A percentile compares a stretch with the other conserved stretches of the same genome.
Conservation (phyloP, 768 basidiomycete genomes). For the Cantharellus anzutake region DNA sequence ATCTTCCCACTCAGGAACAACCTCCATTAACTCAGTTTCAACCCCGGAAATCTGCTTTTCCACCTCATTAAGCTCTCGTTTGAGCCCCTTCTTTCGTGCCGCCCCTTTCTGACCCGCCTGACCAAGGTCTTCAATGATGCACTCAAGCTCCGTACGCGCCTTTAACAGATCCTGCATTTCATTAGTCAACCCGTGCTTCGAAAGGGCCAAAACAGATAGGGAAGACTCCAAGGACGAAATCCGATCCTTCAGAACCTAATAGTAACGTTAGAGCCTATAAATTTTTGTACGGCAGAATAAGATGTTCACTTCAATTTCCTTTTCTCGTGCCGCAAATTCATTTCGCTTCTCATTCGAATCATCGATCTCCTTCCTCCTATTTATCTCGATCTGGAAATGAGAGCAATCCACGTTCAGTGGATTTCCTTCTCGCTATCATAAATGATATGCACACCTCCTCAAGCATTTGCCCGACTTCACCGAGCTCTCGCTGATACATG, state of each 20-base stretch:
- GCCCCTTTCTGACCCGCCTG: slow-evolving; percentile 44
- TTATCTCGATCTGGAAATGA: slow-evolving; percentile 25
- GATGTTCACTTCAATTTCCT: slow-evolving; percentile 49
- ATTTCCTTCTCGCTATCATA: no score
- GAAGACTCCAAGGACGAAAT: slow-evolving; percentile 53
- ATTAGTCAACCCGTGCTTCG: slow-evolving; percentile 54
- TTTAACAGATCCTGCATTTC: slow-evolving; percentile 81
- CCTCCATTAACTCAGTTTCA: slow-evolving; percentile 37
- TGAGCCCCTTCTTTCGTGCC: slow-evolving; percentile 40
- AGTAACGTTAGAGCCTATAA: not conserved
- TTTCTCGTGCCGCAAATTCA: slow-evolving; percentile 67
- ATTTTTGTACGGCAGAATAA: not conserved
- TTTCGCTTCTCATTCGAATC: slow-evolving; percentile 65
- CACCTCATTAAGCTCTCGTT: slow-evolving; percentile 42
- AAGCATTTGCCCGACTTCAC: slow-evolving; percentile 70
- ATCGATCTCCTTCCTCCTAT: slow-evolving; percentile 66
- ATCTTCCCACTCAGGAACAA: slow-evolving; percentile 55
- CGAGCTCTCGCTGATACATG: slow-evolving; percentile 74
- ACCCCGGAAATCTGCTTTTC: slow-evolving; percentile 42
- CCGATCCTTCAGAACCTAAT: slow-evolving; percentile 31
- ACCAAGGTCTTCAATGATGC: slow-evolving; percentile 58
- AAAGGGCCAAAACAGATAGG: slow-evolving; percentile 47
- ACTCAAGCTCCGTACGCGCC: slow-evolving; percentile 70
- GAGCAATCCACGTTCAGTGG: not conserved
- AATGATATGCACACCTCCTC: slow-evolving; percentile 40